A percentile compares a stretch with the other conserved stretches of the same genome.
phyloP scores from a whole-genome alignment of 148 eudicot species.

The Rhododendron molle region DNA sequence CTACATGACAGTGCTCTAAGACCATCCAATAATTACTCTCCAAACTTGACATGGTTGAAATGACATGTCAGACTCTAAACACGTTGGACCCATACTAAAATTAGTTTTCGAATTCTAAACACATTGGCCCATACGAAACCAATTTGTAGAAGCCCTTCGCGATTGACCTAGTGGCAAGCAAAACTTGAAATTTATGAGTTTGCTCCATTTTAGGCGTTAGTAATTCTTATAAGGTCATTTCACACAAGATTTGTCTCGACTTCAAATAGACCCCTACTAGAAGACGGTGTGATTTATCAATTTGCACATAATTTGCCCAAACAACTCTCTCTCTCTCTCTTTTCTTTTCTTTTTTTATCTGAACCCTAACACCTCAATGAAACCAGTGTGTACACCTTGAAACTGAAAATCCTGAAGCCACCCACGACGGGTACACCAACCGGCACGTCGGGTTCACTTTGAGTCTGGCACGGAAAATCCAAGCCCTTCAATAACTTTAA shows the following conservation, averaged over 20 bases:
- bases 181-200: not conserved
- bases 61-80: not conserved
- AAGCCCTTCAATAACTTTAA: too few relatives aligned
- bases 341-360: too few relatives aligned
- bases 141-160: not conserved
- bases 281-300: not conserved
- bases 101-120: too few relatives aligned
- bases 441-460: too few relatives aligned
- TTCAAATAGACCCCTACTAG: too few relatives aligned
- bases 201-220: not conserved
- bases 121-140: not conserved
- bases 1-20: too few relatives aligned
- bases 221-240: too few relatives aligned
- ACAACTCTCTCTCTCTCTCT: not conserved
- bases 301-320: not conserved
- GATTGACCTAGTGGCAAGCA: not conserved
- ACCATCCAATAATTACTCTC: too few relatives aligned
- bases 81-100: not conserved
- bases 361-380: too few relatives aligned
- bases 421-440: too few relatives aligned
- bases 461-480: rapidly evolving
- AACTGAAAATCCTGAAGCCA: too few relatives aligned
- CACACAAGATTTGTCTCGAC: not conserved
- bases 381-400: too few relatives aligned
- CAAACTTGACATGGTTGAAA: not conserved